Percentiles rank a stretch among this genome's conserved stretches.
phyloP scores from a whole-genome alignment of 495 filamentous ascomycete genomes.

The Polyplosphaeria fusca region DNA sequence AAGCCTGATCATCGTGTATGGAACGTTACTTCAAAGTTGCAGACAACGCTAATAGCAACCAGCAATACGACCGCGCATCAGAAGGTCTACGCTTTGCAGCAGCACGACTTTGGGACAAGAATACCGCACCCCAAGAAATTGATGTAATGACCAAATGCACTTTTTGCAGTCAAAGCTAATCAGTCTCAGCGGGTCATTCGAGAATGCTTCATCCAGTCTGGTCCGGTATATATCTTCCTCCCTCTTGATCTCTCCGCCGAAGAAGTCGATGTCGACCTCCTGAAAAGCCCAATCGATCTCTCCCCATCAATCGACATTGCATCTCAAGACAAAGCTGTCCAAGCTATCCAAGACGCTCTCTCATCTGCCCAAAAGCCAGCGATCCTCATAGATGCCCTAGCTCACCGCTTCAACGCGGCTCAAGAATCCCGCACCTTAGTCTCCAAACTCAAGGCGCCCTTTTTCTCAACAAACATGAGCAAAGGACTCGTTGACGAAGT shows the following conservation, averaged over 20 bases:
- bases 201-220: slow-evolving; percentile 40
- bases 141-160: slow-evolving; percentile 24
- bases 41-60: slow-evolving; percentile 17
- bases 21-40: background rate
- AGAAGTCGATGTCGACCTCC: slow-evolving; percentile 31
- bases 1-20: slow-evolving; percentile 35
- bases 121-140: slow-evolving; percentile 41
- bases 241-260: slow-evolving; percentile 41
- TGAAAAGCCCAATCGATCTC: slow-evolving; percentile 39
- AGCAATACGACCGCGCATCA: slow-evolving; percentile 41
- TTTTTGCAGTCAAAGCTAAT: background rate
- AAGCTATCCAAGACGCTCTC: slow-evolving; percentile 33
- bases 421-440: slow-evolving; percentile 33
- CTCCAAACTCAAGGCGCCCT: slow-evolving; percentile 26
- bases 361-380: slow-evolving; percentile 36
- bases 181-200: slow-evolving; percentile 34
- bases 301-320: slow-evolving; percentile 30
- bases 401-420: slow-evolving; percentile 34
- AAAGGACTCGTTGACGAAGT: slow-evolving; percentile 42
- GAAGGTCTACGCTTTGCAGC: slow-evolving; percentile 35
- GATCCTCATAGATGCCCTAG: slow-evolving; percentile 39
- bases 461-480: slow-evolving; percentile 38
- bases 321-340: slow-evolving; percentile 33
- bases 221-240: slow-evolving; percentile 43
- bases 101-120: slow-evolving; percentile 38